Evolutionary conservation across 148 eudicot species (phyloP).

Genomic region (Rheum nobile): DNA sequence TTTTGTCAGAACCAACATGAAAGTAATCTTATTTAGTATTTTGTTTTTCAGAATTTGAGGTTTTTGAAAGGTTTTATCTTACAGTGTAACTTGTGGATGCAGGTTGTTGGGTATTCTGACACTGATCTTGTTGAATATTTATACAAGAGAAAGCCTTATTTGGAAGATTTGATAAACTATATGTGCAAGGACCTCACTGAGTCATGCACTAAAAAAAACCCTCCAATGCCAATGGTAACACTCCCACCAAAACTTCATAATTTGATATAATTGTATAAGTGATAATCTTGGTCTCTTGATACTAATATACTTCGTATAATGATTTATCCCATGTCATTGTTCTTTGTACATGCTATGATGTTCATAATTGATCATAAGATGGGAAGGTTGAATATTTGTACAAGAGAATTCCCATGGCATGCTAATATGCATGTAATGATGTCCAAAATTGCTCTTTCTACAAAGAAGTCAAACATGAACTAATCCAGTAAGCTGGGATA

Average conservation of each 20-base stretch:
- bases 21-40: neutral
- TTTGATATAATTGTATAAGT: neutral
- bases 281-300: neutral
- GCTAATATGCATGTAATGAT: no score
- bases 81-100: constrained; percentile 13
- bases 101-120: constrained; percentile 86
- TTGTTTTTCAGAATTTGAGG: no score
- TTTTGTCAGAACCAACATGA: neutral
- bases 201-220: constrained; percentile 68
- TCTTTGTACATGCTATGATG: neutral
- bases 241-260: neutral
- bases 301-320: neutral
- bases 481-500: neutral
- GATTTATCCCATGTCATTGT: neutral
- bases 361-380: neutral
- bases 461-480: neutral
- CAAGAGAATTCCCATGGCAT: no score
- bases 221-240: constrained; percentile 84
- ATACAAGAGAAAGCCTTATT: constrained; percentile 54
- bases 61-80: neutral
- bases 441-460: no score
- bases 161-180: constrained; percentile 41
- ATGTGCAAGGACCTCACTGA: constrained; percentile 69
- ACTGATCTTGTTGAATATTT: constrained; percentile 88
- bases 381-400: no score